phyloP scores from a whole-genome alignment of 192 early-diverging fungal genomes.

The Mortierella claussenii region DNA sequence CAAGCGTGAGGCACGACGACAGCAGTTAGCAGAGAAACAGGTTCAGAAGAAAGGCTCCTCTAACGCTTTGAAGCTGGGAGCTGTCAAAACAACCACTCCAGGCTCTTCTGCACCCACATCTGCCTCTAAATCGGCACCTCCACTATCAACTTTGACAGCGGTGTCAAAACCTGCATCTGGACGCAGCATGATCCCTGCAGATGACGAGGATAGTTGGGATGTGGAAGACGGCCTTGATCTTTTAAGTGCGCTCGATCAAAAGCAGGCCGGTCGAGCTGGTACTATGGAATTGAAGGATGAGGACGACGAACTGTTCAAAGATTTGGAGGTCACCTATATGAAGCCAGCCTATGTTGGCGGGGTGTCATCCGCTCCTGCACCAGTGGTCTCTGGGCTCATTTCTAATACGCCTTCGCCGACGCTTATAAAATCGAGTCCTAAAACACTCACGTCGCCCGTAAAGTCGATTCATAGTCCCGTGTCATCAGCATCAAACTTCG shows the following conservation, averaged over 20 bases:
- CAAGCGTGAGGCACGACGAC: slow-evolving; percentile 45
- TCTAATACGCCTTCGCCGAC: slow-evolving; percentile 33
- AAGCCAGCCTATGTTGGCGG: slow-evolving; percentile 34
- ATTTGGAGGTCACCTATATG: slow-evolving; percentile 43
- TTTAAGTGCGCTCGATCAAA: slow-evolving; percentile 19
- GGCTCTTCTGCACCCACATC: neutral
- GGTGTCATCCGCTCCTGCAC: neutral
- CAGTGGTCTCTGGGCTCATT: slow-evolving; percentile 15
- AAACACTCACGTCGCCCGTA: slow-evolving; percentile 8
- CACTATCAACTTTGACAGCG: neutral
- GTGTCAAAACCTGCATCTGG: slow-evolving; percentile 2
- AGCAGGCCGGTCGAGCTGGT: too few relatives aligned
- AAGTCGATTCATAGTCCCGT: slow-evolving; percentile 8
- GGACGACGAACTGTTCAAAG: slow-evolving; percentile 49
- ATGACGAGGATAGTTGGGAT: slow-evolving; percentile 43
- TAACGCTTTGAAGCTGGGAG: slow-evolving; percentile 8
- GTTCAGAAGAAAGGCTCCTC: slow-evolving; percentile 16
- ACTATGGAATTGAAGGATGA: slow-evolving; percentile 4
- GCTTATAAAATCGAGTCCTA: slow-evolving; percentile 17
- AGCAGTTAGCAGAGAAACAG: slow-evolving; percentile 47
- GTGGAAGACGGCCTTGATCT: slow-evolving; percentile 29
- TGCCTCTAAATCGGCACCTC: neutral
- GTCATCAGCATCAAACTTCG: neutral
- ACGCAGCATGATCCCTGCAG: slow-evolving; percentile 12
- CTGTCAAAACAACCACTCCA: neutral